Conservation (phyloP, 257 asterid species). For the Penstemon eatonii region DNA sequence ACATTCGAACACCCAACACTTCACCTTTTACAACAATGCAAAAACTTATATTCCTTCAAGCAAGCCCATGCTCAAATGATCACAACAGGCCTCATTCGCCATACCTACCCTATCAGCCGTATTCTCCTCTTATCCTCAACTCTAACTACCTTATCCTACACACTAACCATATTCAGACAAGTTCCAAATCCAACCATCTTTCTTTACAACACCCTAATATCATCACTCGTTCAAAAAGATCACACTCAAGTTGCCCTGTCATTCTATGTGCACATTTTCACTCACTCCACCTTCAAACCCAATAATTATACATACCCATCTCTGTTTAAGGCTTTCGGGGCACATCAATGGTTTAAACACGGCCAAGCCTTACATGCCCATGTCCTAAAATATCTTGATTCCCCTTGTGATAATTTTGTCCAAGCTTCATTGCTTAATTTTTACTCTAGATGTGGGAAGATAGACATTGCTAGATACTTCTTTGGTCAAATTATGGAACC, state of each 20-base stretch:
- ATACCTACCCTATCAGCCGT: slow-evolving; percentile 70
- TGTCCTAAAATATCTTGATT: slow-evolving; percentile 57
- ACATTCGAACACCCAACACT: slow-evolving; percentile 48
- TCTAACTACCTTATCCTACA: slow-evolving; percentile 50
- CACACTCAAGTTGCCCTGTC: slow-evolving; percentile 43
- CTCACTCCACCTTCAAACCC: slow-evolving; percentile 39
- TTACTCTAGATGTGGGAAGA: slow-evolving; percentile 57
- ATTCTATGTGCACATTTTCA: slow-evolving; percentile 41
- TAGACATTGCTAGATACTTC: slow-evolving; percentile 45
- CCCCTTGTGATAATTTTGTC: slow-evolving; percentile 57
- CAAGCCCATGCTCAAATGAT: slow-evolving; percentile 66
- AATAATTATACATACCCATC: slow-evolving; percentile 74
- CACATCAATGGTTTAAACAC: slow-evolving; percentile 42
- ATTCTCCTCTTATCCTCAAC: slow-evolving; percentile 54
- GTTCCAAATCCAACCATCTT: slow-evolving; percentile 55
- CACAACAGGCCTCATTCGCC: slow-evolving; percentile 60
- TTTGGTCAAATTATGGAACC: slow-evolving; percentile 54
- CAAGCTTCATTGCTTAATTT: slow-evolving; percentile 72
- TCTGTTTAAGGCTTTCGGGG: slow-evolving; percentile 65
- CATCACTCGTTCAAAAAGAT: slow-evolving; percentile 45
- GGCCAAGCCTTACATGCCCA: slow-evolving; percentile 69
- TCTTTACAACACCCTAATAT: slow-evolving; percentile 65
- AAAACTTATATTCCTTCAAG: slow-evolving; percentile 45
- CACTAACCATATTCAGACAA: slow-evolving; percentile 47
- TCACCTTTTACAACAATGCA: slow-evolving; percentile 54